Percentiles rank a stretch among this genome's conserved stretches.
phyloP scores from a whole-genome alignment of 164 flowering plant species.

The Cinnamomum chago region DNA sequence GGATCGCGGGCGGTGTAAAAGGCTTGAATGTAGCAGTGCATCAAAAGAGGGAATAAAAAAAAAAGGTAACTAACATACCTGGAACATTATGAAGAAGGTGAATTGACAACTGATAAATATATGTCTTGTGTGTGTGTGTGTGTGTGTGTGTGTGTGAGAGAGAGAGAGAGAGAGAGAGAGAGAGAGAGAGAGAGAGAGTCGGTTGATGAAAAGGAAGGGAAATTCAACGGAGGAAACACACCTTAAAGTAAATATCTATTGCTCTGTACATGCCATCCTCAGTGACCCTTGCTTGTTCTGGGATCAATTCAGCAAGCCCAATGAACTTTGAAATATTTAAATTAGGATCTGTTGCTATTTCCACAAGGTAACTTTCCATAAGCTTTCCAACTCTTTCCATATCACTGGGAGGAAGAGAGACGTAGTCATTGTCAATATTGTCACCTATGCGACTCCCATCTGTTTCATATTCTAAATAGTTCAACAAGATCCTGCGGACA shows the following conservation, averaged over 20 bases:
- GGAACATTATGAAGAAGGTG: neutral
- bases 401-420: conserved; percentile 44
- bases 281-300: conserved; percentile 64
- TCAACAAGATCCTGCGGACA: conserved; percentile 67
- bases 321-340: conserved; percentile 60
- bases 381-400: conserved; percentile 72
- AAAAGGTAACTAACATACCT: neutral
- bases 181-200: neutral
- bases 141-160: neutral
- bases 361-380: conserved; percentile 86
- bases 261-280: conserved; percentile 98
- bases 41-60: neutral
- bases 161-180: neutral
- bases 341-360: conserved; percentile 81
- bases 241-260: conserved; percentile 91
- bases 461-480: conserved; percentile 53
- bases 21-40: neutral
- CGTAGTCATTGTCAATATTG: conserved; percentile 37
- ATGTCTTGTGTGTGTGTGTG: too few relatives aligned
- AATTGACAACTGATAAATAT: too few relatives aligned
- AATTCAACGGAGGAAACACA: conserved; percentile 13
- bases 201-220: neutral
- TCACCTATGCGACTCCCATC: conserved; percentile 33
- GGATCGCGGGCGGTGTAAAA: too few relatives aligned
- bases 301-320: conserved; percentile 65